These are phyloP conservation scores for Ensete glaucum DNA, from an alignment of 176 grass and related monocot genomes.

Conservation along the genomic window DNA sequence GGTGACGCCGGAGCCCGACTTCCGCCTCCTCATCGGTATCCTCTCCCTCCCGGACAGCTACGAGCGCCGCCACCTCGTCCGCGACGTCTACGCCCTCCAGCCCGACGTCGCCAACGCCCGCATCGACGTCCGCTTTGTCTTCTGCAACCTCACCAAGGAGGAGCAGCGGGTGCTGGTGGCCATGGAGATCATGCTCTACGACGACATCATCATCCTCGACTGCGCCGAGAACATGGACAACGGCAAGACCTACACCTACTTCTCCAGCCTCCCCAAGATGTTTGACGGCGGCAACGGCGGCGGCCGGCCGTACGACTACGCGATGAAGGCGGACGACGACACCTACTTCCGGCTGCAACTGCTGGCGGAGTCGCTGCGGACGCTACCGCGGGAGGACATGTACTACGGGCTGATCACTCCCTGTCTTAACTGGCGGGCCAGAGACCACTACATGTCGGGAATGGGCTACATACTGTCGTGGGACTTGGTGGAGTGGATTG, in stretches of 20 bases:
- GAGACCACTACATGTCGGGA: constrained; percentile 42
- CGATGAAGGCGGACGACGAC: constrained; percentile 62
- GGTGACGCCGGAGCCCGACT: background rate
- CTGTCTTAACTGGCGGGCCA: background rate
- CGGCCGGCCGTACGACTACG: constrained; percentile 1
- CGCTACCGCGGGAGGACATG: constrained; percentile 8
- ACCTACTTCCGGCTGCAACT: constrained; percentile 32
- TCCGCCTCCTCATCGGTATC: constrained; percentile 28
- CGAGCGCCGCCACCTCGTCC: constrained; percentile 28
- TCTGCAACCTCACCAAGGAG: constrained; percentile 28
- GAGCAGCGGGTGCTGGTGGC: constrained; percentile 24
- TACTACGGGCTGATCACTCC: background rate
- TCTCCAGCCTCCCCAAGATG: constrained; percentile 31
- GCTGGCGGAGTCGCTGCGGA: constrained; percentile 22
- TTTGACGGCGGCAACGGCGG: background rate
- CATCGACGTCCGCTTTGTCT: constrained; percentile 29
- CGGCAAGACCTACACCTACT: constrained; percentile 61
- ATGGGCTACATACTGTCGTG: constrained; percentile 32
- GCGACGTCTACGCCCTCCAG: constrained; percentile 24
- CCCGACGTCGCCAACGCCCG: background rate
- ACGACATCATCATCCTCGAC: constrained; percentile 60
- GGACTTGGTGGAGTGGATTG: constrained; percentile 46
- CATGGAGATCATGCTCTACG: constrained; percentile 29
- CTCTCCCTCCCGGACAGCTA: constrained; percentile 25
- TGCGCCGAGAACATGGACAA: constrained; percentile 75